phyloP scores from a whole-genome alignment of 371 early-diverging fungal genomes.

The Phascolomyces articulosus region DNA sequence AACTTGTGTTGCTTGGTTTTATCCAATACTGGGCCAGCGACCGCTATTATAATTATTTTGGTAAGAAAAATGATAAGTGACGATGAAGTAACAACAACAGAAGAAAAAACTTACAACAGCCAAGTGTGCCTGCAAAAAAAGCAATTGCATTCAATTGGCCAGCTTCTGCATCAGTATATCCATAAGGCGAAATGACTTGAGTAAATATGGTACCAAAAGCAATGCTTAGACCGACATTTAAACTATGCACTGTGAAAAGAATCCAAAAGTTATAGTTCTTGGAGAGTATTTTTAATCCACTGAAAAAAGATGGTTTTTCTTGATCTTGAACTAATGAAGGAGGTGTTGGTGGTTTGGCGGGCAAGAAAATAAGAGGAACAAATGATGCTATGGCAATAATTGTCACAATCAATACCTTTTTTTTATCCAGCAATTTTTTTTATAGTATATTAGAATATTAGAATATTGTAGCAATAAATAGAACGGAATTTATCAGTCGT shows the following conservation, averaged over 20 bases:
- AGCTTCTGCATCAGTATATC: conserved; percentile 55
- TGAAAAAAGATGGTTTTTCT: conserved; percentile 34
- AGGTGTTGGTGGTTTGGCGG: conserved; percentile 49
- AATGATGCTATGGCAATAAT: conserved; percentile 32
- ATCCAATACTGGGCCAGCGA: conserved; percentile 56
- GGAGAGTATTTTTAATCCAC: conserved; percentile 34
- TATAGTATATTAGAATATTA: no score
- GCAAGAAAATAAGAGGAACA: conserved; percentile 41
- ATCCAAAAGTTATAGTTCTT: conserved; percentile 48
- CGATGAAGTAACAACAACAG: no score
- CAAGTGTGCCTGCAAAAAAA: conserved; percentile 41
- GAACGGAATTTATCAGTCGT: no score
- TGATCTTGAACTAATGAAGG: conserved; percentile 30
- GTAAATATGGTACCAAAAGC: conserved; percentile 52
- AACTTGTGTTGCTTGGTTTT: conserved; percentile 53
- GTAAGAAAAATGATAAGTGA: no score
- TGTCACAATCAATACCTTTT: conserved; percentile 37
- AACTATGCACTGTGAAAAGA: conserved; percentile 41
- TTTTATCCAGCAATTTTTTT: neutral
- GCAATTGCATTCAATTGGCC: conserved; percentile 42
- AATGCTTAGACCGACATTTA: conserved; percentile 54
- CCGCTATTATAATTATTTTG: conserved; percentile 27
- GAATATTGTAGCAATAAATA: no score
- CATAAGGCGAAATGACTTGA: conserved; percentile 53
- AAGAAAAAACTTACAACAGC: conserved; percentile 47